phyloP scores from a whole-genome alignment of 2,329 filamentous ascomycete species.

The Fusarium pseudonygamai region DNA sequence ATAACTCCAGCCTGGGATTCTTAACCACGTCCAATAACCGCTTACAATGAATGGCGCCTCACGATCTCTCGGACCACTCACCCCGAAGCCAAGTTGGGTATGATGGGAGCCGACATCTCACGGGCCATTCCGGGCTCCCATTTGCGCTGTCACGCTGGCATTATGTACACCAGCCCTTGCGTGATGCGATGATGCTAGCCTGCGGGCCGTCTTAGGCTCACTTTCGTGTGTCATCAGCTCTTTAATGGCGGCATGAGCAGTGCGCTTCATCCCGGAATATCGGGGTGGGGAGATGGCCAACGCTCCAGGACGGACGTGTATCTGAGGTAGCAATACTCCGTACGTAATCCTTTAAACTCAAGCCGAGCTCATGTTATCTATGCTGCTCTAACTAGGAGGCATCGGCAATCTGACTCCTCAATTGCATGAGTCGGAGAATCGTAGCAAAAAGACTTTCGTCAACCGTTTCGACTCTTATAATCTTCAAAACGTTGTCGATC shows the following conservation, averaged over 20 bases:
- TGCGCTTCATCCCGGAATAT: conserved; percentile 24
- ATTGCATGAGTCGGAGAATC: conserved; percentile 12
- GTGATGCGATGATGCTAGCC: conserved; percentile 34
- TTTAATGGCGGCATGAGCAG: conserved; percentile 16
- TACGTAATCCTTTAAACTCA: not conserved
- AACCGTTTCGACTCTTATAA: not conserved
- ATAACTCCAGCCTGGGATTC: conserved; percentile 16
- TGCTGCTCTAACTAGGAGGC: not conserved
- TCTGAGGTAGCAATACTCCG: conserved; percentile 6
- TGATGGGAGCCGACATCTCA: conserved; percentile 16
- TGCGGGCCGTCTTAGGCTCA: conserved; percentile 35
- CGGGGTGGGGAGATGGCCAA: conserved; percentile 20
- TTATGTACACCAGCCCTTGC: conserved; percentile 26
- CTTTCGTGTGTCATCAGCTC: conserved; percentile 26
- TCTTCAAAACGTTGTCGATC: conserved; percentile 18
- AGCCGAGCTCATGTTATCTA: not conserved
- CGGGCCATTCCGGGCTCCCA: conserved; percentile 29
- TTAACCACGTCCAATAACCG: conserved; percentile 9
- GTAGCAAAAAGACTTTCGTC: not conserved
- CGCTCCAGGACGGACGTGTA: not conserved
- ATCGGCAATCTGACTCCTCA: conserved; percentile 25
- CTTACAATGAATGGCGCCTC: conserved; percentile 9
- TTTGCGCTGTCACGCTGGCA: conserved; percentile 27
- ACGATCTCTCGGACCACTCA: conserved; percentile 17
- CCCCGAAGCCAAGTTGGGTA: conserved; percentile 28